phyloP scores from a whole-genome alignment of 257 asterid genomes.

The Solanum pinnatisectum region DNA sequence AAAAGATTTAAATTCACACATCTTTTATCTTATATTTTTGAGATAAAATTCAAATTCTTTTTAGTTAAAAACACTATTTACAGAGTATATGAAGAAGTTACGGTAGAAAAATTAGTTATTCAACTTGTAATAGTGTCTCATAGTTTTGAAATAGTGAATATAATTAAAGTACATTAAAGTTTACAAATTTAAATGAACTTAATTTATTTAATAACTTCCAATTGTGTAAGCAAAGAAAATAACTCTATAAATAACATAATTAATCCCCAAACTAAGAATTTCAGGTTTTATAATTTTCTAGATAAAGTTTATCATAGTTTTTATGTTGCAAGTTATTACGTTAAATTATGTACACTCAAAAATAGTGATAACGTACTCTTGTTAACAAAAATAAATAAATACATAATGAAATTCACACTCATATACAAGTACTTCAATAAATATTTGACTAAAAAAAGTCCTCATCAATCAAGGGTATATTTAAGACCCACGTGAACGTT shows the following conservation, averaged over 20 bases:
- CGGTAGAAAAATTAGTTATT: too few relatives aligned
- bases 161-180: too few relatives aligned
- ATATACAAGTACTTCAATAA: not conserved
- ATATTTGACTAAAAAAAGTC: not conserved
- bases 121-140: too few relatives aligned
- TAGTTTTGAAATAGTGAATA: too few relatives aligned
- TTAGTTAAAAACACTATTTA: too few relatives aligned
- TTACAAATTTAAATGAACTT: too few relatives aligned
- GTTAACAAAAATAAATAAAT: too few relatives aligned
- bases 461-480: not conserved
- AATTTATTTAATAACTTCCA: not conserved
- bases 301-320: not conserved
- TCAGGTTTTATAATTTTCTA: too few relatives aligned
- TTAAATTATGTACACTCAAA: not conserved
- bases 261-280: not conserved
- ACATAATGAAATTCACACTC: not conserved
- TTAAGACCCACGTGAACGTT: not conserved
- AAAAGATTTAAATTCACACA: not conserved
- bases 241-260: too few relatives aligned
- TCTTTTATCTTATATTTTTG: too few relatives aligned
- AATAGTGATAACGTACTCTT: not conserved
- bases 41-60: not conserved
- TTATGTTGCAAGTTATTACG: not conserved
- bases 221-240: not conserved
- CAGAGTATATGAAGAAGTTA: too few relatives aligned